A percentile compares a stretch with the other conserved stretches of the same genome.
Evolutionary conservation across 176 grass and related monocot species (phyloP).

Genomic region (Otatea glauca): DNA sequence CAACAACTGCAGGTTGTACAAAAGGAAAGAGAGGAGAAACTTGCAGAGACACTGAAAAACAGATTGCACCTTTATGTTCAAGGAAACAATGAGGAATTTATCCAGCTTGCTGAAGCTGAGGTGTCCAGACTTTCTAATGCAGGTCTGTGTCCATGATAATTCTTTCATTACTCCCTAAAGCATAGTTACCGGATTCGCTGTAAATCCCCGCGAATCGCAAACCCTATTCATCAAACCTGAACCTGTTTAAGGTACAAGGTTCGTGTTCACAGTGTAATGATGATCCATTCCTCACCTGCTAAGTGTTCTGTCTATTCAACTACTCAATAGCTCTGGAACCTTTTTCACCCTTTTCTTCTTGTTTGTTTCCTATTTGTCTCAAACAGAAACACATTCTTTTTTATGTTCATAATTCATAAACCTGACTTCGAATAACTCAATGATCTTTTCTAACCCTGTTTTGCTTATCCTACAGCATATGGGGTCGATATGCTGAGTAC

Average conservation of each 20-base stretch:
- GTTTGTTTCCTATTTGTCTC: conserved; percentile 18
- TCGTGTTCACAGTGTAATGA: background rate
- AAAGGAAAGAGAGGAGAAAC: conserved; percentile 93
- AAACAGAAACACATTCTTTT: background rate
- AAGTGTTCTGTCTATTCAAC: conserved; percentile 5
- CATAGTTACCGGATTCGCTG: background rate
- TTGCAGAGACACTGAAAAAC: conserved; percentile 74
- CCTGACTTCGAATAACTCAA: background rate
- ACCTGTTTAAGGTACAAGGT: too few relatives aligned
- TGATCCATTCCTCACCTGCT: conserved; percentile 21
- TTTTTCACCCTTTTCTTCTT: conserved; percentile 18
- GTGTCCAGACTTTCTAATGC: conserved; percentile 81
- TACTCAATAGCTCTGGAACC: conserved; percentile 7
- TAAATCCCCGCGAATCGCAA: too few relatives aligned
- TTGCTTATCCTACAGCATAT: conserved; percentile 65
- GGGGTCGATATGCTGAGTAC: conserved; percentile 87
- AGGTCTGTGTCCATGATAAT: conserved; percentile 48
- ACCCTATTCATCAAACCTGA: too few relatives aligned
- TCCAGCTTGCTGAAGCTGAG: conserved; percentile 68
- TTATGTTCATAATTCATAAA: background rate
- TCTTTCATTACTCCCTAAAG: background rate
- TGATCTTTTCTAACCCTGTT: conserved; percentile 20
- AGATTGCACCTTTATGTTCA: conserved; percentile 82
- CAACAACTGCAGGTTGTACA: conserved; percentile 72
- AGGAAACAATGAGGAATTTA: conserved; percentile 81